Conservation (phyloP, 371 early-diverging fungal species). For the Phascolomyces articulosus region DNA sequence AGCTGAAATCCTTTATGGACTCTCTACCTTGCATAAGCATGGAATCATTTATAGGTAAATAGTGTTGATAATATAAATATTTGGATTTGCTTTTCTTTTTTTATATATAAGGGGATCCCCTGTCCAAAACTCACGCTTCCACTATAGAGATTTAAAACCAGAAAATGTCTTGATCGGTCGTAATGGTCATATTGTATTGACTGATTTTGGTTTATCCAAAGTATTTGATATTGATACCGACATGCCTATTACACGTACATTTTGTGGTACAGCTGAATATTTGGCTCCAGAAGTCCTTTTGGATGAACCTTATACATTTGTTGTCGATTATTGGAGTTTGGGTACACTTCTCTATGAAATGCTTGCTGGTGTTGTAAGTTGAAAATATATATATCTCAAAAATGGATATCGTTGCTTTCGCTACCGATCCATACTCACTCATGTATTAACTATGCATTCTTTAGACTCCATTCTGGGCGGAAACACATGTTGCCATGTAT, state of each 20-base stretch:
- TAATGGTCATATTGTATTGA: slow-evolving; percentile 86
- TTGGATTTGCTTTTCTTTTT: too few relatives aligned
- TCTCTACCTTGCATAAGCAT: slow-evolving; percentile 83
- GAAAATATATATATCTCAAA: not conserved
- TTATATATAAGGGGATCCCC: too few relatives aligned
- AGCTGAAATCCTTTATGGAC: slow-evolving; percentile 85
- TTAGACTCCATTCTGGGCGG: slow-evolving; percentile 84
- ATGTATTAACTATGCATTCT: too few relatives aligned
- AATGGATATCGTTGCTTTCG: not conserved
- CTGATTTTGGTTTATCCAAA: slow-evolving; percentile 89
- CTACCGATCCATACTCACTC: too few relatives aligned
- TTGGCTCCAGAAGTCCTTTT: slow-evolving; percentile 90
- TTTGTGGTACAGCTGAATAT: slow-evolving; percentile 96
- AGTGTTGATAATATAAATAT: too few relatives aligned
- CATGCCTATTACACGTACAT: slow-evolving; percentile 74
- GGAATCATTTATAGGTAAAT: slow-evolving; percentile 81
- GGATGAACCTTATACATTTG: slow-evolving; percentile 82
- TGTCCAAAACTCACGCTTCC: too few relatives aligned
- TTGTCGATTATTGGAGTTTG: slow-evolving; percentile 97
- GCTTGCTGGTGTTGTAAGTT: slow-evolving; percentile 67
- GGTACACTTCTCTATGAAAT: slow-evolving; percentile 93
- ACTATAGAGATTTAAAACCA: slow-evolving; percentile 84
- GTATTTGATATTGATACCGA: slow-evolving; percentile 45
- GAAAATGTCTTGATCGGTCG: slow-evolving; percentile 80
- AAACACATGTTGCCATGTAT: slow-evolving; percentile 81